These are phyloP conservation scores for Neltuma alba DNA, from an alignment of 306 rosid species.

Conservation along the genomic window DNA sequence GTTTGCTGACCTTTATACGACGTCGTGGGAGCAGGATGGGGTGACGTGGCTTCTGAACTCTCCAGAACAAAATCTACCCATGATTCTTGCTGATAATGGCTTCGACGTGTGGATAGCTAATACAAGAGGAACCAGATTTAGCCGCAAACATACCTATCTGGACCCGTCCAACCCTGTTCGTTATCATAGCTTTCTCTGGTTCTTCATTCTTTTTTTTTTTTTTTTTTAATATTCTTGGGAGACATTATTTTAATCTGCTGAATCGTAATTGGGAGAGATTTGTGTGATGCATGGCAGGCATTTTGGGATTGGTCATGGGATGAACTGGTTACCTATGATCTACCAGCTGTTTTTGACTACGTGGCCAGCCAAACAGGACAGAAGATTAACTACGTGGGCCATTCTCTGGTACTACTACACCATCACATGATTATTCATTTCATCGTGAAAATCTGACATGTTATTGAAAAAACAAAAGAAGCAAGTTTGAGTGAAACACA, in stretches of 20 bases:
- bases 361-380: slow-evolving; percentile 68
- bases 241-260: neutral
- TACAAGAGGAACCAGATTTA: slow-evolving; percentile 83
- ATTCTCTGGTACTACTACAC: slow-evolving; percentile 64
- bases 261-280: neutral
- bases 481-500: slow-evolving; percentile 1
- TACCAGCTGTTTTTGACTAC: slow-evolving; percentile 77
- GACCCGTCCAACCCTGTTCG: slow-evolving; percentile 49
- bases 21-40: slow-evolving; percentile 66
- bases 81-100: slow-evolving; percentile 79
- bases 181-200: neutral
- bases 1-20: neutral
- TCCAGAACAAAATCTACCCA: slow-evolving; percentile 73
- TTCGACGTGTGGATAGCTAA: slow-evolving; percentile 91
- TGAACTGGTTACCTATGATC: slow-evolving; percentile 68
- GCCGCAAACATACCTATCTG: slow-evolving; percentile 63
- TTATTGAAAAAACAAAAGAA: neutral
- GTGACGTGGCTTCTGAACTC: slow-evolving; percentile 72
- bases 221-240: too few relatives aligned
- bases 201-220: neutral
- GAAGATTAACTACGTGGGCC: slow-evolving; percentile 85
- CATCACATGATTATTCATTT: neutral
- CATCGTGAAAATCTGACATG: neutral
- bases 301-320: slow-evolving; percentile 95
- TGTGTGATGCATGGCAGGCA: slow-evolving; percentile 45